Percentiles rank a stretch among this genome's conserved stretches.
These are phyloP conservation scores for Volvox carteri DNA, from an alignment of 163 green algal genomes.

Conservation along the genomic window DNA sequence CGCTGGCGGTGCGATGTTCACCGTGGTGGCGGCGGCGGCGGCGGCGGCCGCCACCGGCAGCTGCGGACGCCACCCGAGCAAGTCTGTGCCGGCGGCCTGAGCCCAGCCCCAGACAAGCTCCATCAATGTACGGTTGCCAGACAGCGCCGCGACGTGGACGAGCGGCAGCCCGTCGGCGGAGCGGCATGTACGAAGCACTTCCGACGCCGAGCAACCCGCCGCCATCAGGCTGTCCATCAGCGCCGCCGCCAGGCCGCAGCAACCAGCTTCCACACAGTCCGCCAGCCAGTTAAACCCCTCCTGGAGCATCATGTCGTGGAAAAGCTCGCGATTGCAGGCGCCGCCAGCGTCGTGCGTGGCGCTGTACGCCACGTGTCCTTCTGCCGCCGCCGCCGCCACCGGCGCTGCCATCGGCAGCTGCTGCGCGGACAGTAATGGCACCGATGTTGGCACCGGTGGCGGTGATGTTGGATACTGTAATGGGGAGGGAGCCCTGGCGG, in stretches of 20 bases:
- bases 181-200: slow-evolving; percentile 39
- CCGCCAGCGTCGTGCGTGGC: neutral
- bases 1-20: too few species aligned
- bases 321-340: slow-evolving; percentile 33
- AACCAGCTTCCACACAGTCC: slow-evolving; percentile 54
- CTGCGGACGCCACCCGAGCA: slow-evolving; percentile 6
- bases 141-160: slow-evolving; percentile 18
- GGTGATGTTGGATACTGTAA: neutral
- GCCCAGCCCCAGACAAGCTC: slow-evolving; percentile 28
- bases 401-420: neutral
- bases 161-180: slow-evolving; percentile 51
- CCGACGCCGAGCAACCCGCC: slow-evolving; percentile 12
- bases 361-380: neutral
- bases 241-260: slow-evolving; percentile 37
- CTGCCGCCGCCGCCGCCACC: neutral
- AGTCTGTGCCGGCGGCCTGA: neutral
- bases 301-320: slow-evolving; percentile 55
- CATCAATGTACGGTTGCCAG: neutral
- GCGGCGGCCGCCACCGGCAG: neutral
- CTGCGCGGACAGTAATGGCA: neutral
- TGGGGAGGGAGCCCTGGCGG: too few species aligned
- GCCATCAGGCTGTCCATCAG: slow-evolving; percentile 37
- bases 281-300: slow-evolving; percentile 56
- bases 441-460: neutral
- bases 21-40: neutral